phyloP scores from a whole-genome alignment of 2,329 filamentous ascomycete species.

The Aaosphaeria arxii region DNA sequence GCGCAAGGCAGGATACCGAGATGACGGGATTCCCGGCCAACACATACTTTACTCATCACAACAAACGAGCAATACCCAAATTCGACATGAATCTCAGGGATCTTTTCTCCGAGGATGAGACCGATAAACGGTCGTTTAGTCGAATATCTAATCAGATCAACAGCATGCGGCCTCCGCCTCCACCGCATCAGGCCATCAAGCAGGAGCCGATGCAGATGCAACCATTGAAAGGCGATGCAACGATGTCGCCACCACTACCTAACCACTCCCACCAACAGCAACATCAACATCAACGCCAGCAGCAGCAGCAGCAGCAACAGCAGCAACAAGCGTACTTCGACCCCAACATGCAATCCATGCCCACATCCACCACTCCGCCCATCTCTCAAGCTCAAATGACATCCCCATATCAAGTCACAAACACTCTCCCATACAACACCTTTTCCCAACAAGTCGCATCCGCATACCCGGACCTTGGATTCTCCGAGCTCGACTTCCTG shows the following conservation, averaged over 20 bases:
- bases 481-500: constrained; percentile 54
- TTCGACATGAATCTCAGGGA: constrained; percentile 52
- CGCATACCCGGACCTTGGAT: constrained; percentile 31
- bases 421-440: constrained; percentile 26
- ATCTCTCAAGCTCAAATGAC: constrained; percentile 14
- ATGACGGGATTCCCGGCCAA: constrained; percentile 22
- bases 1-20: constrained; percentile 34
- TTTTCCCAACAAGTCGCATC: constrained; percentile 26
- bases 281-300: constrained; percentile 7
- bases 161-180: constrained; percentile 29
- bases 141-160: constrained; percentile 35
- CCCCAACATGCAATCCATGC: constrained; percentile 2
- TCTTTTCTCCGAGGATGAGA: constrained; percentile 39
- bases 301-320: constrained; percentile 9
- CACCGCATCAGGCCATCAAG: constrained; percentile 20
- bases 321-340: constrained; percentile 8
- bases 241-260: constrained; percentile 36
- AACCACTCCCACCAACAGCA: constrained; percentile 24
- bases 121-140: constrained; percentile 36
- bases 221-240: constrained; percentile 19
- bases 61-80: constrained; percentile 47
- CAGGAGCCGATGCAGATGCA: constrained; percentile 18
- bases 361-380: constrained; percentile 9
- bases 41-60: constrained; percentile 17
- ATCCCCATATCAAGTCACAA: constrained; percentile 27